Conservation (phyloP, 495 filamentous ascomycete genomes). For the Aspergillus biplanus region DNA sequence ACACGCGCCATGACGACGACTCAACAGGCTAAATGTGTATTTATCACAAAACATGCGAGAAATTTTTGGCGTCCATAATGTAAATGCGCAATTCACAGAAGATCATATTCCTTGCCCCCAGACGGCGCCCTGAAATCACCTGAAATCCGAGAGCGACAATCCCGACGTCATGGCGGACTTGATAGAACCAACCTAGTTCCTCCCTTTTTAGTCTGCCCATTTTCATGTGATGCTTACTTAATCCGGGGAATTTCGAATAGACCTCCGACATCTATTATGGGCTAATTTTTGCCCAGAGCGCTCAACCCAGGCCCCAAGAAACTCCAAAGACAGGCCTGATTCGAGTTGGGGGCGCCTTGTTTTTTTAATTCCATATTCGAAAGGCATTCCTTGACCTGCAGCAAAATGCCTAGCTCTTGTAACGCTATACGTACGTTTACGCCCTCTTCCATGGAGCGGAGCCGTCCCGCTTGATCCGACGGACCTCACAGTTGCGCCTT, state of each 20-base stretch:
- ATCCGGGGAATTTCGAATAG: conserved; percentile 35
- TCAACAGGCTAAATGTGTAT: neutral
- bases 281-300: conserved; percentile 25
- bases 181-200: neutral
- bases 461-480: conserved; percentile 10
- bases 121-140: neutral
- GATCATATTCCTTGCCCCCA: neutral
- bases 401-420: conserved; percentile 91
- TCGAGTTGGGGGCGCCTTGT: conserved; percentile 17
- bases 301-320: neutral
- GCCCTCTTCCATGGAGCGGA: conserved; percentile 10
- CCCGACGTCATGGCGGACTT: conserved; percentile 26
- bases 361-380: conserved; percentile 3
- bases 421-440: conserved; percentile 83
- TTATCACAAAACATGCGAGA: neutral
- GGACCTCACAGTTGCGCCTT: neutral
- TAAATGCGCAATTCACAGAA: conserved; percentile 1
- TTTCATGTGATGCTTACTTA: conserved; percentile 45
- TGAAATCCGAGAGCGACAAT: conserved; percentile 11
- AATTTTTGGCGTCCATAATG: neutral
- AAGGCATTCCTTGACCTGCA: conserved; percentile 15
- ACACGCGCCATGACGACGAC: conserved; percentile 65
- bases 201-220: neutral
- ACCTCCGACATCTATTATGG: neutral
- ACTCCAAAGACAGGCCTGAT: conserved; percentile 20